A percentile compares a stretch with the other conserved stretches of the same genome.
Evolutionary conservation across 768 basidiomycete species (phyloP).

Genomic region (Chalciporus piperatus): DNA sequence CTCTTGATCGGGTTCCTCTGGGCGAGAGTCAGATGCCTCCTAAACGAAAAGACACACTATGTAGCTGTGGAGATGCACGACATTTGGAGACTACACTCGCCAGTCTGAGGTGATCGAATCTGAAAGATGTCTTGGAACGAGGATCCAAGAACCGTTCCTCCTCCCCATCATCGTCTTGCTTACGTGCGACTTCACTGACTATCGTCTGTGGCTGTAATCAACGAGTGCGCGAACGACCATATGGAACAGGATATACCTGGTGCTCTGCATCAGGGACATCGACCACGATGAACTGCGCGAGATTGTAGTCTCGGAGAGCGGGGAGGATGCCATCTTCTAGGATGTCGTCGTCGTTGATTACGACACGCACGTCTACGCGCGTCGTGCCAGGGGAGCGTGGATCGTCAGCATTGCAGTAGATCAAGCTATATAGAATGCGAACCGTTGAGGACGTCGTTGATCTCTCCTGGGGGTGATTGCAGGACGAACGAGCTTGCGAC

Average conservation of each 20-base stretch:
- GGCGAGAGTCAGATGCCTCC: constrained; percentile 76
- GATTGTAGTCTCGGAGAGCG: constrained; percentile 80
- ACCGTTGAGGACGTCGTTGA: constrained; percentile 96
- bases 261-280: constrained; percentile 77
- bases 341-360: constrained; percentile 83
- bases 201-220: constrained; percentile 56
- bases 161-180: constrained; percentile 40
- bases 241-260: constrained; percentile 51
- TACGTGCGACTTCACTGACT: constrained; percentile 68
- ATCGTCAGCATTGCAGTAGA: constrained; percentile 1
- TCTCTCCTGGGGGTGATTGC: constrained; percentile 93
- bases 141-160: constrained; percentile 83
- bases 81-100: constrained; percentile 43
- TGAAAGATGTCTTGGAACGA: constrained; percentile 71
- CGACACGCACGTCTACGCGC: constrained; percentile 77
- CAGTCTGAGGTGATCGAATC: constrained; percentile 81
- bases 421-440: constrained; percentile 11
- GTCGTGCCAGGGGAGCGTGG: constrained; percentile 2
- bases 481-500: constrained; percentile 77
- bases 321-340: constrained; percentile 77
- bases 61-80: constrained; percentile 6
- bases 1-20: constrained; percentile 57
- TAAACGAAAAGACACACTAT: constrained; percentile 26
- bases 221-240: background rate
- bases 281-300: constrained; percentile 82